A percentile compares a stretch with the other conserved stretches of the same genome.
These are phyloP conservation scores for Catunica adiposa DNA, from an alignment of 2,329 filamentous ascomycete genomes.

Conservation along the genomic window DNA sequence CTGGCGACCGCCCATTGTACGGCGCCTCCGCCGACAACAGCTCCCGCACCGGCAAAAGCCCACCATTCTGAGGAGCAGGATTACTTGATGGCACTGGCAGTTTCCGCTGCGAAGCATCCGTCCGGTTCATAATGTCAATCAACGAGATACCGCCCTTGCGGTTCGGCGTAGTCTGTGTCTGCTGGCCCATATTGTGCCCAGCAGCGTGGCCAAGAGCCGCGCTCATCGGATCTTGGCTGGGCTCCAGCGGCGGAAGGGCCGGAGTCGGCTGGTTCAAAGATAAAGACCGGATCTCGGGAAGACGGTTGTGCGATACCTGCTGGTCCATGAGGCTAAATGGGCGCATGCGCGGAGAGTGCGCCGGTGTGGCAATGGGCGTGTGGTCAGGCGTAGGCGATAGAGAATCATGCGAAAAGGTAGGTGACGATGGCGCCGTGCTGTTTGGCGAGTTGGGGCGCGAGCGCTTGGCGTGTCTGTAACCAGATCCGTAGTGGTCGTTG, in stretches of 20 bases:
- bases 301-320: constrained; percentile 57
- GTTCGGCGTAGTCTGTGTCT: constrained; percentile 28
- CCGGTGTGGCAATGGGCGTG: constrained; percentile 93
- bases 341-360: constrained; percentile 80
- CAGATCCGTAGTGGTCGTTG: constrained; percentile 56
- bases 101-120: constrained; percentile 78
- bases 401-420: constrained; percentile 91
- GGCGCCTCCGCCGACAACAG: constrained; percentile 33
- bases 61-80: background rate
- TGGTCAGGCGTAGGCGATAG: constrained; percentile 90
- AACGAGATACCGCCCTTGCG: constrained; percentile 58
- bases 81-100: constrained; percentile 81
- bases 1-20: background rate
- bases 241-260: constrained; percentile 42
- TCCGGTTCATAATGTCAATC: constrained; percentile 79
- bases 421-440: constrained; percentile 88
- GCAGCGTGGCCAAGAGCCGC: constrained; percentile 21
- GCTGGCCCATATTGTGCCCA: constrained; percentile 17
- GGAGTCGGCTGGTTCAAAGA: constrained; percentile 35
- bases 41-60: constrained; percentile 71
- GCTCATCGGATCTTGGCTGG: constrained; percentile 17
- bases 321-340: constrained; percentile 37
- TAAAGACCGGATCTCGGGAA: constrained; percentile 66
- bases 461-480: constrained; percentile 60
- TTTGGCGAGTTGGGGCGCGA: constrained; percentile 88